Evolutionary conservation across 164 flowering plant genomes (phyloP).

Genomic region (Dillenia turbinata): DNA sequence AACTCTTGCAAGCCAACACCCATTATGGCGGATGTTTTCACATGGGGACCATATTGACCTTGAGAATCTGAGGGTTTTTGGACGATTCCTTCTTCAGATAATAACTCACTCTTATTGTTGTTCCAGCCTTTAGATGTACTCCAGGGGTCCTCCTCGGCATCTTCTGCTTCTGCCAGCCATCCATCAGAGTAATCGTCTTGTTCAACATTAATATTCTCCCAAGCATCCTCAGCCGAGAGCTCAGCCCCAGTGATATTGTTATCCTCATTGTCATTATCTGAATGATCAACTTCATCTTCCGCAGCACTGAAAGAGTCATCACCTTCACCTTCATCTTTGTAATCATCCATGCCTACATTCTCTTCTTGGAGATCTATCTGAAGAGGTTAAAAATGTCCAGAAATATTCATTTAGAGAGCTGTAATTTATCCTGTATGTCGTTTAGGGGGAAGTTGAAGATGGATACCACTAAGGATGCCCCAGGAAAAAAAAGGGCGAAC

Average conservation of each 20-base stretch:
- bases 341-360: slow-evolving; percentile 20
- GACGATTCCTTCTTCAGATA: too few relatives aligned
- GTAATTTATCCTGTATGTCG: too few relatives aligned
- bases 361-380: slow-evolving; percentile 64
- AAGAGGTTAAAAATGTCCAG: background rate
- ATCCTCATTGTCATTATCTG: slow-evolving; percentile 15
- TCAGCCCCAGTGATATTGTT: slow-evolving; percentile 17
- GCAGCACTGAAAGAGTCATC: slow-evolving; percentile 17
- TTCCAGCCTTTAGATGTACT: too few relatives aligned
- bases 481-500: too few relatives aligned
- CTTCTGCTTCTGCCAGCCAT: slow-evolving; percentile 12
- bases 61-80: slow-evolving; percentile 7
- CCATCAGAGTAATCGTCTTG: slow-evolving; percentile 13
- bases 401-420: too few relatives aligned
- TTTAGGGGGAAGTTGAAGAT: too few relatives aligned
- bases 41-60: slow-evolving; percentile 30
- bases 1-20: slow-evolving; percentile 89
- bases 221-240: slow-evolving; percentile 18
- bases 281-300: slow-evolving; percentile 19
- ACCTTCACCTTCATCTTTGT: slow-evolving; percentile 25
- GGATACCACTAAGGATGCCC: too few relatives aligned
- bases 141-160: background rate
- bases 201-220: slow-evolving; percentile 14
- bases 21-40: slow-evolving; percentile 67
- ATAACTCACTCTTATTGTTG: too few relatives aligned